Percentiles rank a stretch among this genome's conserved stretches.
These are phyloP conservation scores for Baorangia bicolor DNA, from an alignment of 768 basidiomycete species.

Conservation along the genomic window DNA sequence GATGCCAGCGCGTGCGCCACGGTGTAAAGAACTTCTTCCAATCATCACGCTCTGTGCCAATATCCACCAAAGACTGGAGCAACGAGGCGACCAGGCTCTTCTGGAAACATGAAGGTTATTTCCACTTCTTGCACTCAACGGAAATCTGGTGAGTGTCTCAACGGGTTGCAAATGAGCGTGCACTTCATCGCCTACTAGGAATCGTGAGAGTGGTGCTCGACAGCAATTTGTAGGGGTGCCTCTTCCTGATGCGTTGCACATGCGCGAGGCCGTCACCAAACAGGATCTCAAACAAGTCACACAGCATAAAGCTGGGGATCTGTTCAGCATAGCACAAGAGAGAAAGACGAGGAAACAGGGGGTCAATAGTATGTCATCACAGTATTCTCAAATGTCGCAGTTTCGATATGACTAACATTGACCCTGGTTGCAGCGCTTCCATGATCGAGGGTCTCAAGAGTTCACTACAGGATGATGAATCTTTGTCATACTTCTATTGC, in stretches of 20 bases:
- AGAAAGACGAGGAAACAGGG: neutral
- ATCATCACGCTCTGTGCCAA: neutral
- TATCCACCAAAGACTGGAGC: neutral
- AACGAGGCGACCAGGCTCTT: slow-evolving; percentile 8
- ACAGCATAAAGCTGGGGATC: too few relatives aligned
- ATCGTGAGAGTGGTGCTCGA: neutral
- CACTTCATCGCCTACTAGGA: neutral
- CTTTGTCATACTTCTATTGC: slow-evolving; percentile 20
- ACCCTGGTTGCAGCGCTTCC: slow-evolving; percentile 5
- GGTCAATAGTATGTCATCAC: neutral
- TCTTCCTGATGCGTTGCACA: too few relatives aligned
- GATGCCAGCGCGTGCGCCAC: slow-evolving; percentile 61
- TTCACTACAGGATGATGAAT: neutral
- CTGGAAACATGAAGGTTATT: neutral
- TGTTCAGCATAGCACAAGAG: neutral
- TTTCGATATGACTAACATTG: neutral
- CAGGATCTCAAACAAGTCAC: too few relatives aligned
- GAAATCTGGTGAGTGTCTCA: slow-evolving; percentile 12
- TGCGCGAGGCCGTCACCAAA: neutral
- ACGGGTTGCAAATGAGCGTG: rapidly evolving
- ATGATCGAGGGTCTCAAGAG: slow-evolving; percentile 7
- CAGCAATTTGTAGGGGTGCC: neutral
- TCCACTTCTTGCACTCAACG: slow-evolving; percentile 12
- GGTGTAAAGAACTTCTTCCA: neutral
- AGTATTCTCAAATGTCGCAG: neutral